Evolutionary conservation across 108 stramenopile genomes (phyloP).

Genomic region (Pseudonitzschia multiseries): DNA sequence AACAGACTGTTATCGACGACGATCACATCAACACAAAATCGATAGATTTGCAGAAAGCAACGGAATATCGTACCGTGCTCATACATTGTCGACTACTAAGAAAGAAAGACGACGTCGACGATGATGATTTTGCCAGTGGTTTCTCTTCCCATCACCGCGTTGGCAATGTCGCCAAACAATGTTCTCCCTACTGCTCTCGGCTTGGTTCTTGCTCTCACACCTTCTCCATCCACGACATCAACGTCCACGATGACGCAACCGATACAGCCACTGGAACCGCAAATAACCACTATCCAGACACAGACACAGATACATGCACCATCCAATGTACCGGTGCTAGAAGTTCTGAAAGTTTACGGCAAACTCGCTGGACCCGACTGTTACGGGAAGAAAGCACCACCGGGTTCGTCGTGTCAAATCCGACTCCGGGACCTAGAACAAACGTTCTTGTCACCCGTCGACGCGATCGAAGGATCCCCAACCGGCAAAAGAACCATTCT

Average conservation of each 20-base stretch:
- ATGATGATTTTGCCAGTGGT: neutral
- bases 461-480: neutral
- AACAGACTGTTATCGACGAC: no score
- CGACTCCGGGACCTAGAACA: constrained; percentile 17
- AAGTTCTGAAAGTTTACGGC: constrained; percentile 42
- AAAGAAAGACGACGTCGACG: neutral
- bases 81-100: no score
- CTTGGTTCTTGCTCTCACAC: neutral
- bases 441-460: neutral
- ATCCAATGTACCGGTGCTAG: constrained; percentile 23
- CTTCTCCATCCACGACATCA: neutral
- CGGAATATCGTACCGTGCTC: no score
- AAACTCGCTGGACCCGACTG: constrained; percentile 34
- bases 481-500: no score
- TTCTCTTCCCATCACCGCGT: neutral
- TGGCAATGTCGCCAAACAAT: neutral
- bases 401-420: constrained; percentile 40
- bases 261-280: neutral
- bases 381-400: constrained; percentile 34
- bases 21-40: no score
- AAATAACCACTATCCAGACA: neutral
- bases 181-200: neutral
- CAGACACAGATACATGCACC: neutral
- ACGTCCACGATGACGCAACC: neutral
- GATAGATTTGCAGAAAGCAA: no score